A percentile compares a stretch with the other conserved stretches of the same genome.
Evolutionary conservation across 345 rosid genomes (phyloP).

Genomic region (Pseudoturritis turrita): DNA sequence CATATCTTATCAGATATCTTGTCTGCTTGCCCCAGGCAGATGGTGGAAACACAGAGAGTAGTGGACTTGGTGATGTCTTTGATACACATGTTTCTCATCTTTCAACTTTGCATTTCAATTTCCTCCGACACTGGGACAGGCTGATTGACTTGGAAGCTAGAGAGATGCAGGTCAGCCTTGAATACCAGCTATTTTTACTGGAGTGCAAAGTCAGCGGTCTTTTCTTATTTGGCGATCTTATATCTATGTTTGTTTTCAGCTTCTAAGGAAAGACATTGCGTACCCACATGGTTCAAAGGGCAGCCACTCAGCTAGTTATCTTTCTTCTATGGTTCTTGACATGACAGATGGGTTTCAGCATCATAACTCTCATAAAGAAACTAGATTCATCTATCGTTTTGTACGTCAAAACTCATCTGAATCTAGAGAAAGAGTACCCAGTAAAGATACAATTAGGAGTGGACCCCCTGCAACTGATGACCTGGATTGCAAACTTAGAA

Average conservation of each 20-base stretch:
- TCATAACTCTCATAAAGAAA: conserved; percentile 44
- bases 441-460: conserved; percentile 30
- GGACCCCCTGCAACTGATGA: conserved; percentile 36
- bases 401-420: conserved; percentile 41
- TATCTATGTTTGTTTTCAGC: conserved; percentile 44
- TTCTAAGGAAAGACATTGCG: conserved; percentile 53
- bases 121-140: conserved; percentile 75
- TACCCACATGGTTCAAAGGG: conserved; percentile 41
- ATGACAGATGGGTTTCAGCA: conserved; percentile 39
- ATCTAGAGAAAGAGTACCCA: conserved; percentile 29
- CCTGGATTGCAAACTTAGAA: conserved; percentile 58
- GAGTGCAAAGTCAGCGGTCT: not conserved
- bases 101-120: conserved; percentile 51
- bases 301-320: conserved; percentile 40
- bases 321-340: conserved; percentile 81
- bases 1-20: not conserved
- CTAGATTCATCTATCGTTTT: conserved; percentile 69
- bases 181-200: not conserved
- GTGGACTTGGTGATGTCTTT: conserved; percentile 82
- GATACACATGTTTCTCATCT: conserved; percentile 65
- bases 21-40: conserved; percentile 56
- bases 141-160: conserved; percentile 89
- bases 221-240: conserved; percentile 5
- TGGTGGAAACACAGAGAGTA: conserved; percentile 75
- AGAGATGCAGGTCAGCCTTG: conserved; percentile 63